Evolutionary conservation across 2,329 filamentous ascomycete genomes (phyloP).

Genomic region (Colletotrichum ledebouriae): DNA sequence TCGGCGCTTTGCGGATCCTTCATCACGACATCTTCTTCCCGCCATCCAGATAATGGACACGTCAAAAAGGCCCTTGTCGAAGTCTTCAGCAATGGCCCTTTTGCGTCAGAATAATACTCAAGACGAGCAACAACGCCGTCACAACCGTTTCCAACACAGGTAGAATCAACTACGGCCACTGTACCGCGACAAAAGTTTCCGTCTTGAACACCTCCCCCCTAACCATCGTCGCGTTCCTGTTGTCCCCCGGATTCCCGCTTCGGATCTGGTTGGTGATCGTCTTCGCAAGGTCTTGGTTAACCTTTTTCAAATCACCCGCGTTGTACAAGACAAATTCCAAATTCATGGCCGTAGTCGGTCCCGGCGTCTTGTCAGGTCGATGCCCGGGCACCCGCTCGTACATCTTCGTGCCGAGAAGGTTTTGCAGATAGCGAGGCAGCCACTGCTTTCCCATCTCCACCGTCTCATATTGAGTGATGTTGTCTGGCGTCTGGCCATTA

Average conservation of each 20-base stretch:
- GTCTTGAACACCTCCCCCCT: slow-evolving; percentile 43
- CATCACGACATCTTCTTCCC: background rate
- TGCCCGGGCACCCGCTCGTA: background rate
- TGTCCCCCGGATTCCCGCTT: slow-evolving; percentile 38
- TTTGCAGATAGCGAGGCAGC: background rate
- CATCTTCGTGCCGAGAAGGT: background rate
- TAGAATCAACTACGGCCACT: slow-evolving; percentile 50
- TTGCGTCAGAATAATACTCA: slow-evolving; percentile 2
- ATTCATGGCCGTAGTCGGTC: background rate
- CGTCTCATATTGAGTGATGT: background rate
- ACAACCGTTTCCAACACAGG: slow-evolving; percentile 44
- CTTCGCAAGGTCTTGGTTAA: slow-evolving; percentile 37
- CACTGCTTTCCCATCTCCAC: background rate
- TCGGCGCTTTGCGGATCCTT: slow-evolving; percentile 8
- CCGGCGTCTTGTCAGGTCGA: background rate
- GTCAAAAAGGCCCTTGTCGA: slow-evolving; percentile 1
- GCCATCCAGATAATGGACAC: slow-evolving; percentile 4
- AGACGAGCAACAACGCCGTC: slow-evolving; percentile 45
- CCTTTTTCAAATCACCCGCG: slow-evolving; percentile 22
- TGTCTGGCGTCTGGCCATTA: background rate
- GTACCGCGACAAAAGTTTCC: slow-evolving; percentile 49
- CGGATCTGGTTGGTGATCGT: slow-evolving; percentile 43
- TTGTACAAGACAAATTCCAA: slow-evolving; percentile 28
- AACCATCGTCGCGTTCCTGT: slow-evolving; percentile 34
- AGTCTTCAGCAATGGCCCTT: background rate